Evolutionary conservation across 139 green algal species (phyloP).

Genomic region (Ettlia oleoabundans): DNA sequence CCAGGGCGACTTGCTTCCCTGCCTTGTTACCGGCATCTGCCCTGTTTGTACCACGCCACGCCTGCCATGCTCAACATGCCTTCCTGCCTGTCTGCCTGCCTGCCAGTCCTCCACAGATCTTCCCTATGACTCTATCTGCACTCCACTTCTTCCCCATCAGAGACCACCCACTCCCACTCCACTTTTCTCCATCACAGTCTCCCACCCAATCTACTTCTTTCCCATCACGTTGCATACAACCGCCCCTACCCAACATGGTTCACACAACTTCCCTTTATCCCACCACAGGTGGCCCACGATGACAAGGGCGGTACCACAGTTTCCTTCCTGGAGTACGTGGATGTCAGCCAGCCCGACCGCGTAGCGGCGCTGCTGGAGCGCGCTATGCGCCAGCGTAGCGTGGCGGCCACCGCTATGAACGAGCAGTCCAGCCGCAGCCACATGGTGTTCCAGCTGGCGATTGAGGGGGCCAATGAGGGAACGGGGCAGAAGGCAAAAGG

Average conservation of each 20-base stretch:
- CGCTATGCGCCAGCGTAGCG: conserved; percentile 37
- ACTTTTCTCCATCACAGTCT: no score
- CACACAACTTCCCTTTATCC: neutral
- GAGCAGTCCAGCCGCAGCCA: conserved; percentile 82
- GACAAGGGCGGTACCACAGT: conserved; percentile 37
- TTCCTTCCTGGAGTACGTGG: conserved; percentile 35
- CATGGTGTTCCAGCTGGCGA: conserved; percentile 95
- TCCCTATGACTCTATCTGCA: no score
- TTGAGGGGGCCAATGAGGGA: conserved; percentile 77
- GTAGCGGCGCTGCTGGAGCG: conserved; percentile 38
- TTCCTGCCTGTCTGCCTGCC: no score
- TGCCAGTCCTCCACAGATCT: no score
- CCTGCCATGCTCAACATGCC: no score
- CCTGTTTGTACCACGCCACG: no score
- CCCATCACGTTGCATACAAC: neutral
- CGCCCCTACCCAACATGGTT: neutral
- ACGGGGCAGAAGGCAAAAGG: conserved; percentile 64
- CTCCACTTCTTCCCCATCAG: no score
- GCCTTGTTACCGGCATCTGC: no score
- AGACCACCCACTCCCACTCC: no score
- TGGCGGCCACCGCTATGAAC: conserved; percentile 92
- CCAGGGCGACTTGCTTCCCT: no score
- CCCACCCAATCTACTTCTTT: no score
- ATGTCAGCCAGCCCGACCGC: conserved; percentile 26
- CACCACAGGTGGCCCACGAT: conserved; percentile 22